These are phyloP conservation scores for Pyrenophora teres DNA, from an alignment of 2,329 filamentous ascomycete genomes.

Conservation along the genomic window DNA sequence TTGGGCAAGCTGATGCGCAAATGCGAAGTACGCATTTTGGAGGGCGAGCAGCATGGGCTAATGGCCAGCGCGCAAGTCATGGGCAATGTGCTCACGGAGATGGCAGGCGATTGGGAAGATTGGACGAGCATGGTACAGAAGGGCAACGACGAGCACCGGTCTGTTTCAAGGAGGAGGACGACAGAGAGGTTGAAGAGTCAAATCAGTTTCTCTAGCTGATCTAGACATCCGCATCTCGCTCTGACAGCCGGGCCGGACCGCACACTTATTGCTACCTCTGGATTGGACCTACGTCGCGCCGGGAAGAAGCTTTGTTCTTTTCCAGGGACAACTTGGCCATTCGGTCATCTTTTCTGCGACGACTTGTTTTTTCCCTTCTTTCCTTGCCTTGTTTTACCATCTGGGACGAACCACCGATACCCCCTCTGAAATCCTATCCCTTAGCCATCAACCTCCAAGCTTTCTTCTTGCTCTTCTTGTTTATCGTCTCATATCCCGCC, in stretches of 20 bases:
- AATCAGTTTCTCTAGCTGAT: slow-evolving; percentile 12
- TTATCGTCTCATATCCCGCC: background rate
- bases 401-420: slow-evolving; percentile 4
- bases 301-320: no score
- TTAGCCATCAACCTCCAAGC: background rate
- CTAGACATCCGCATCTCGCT: background rate
- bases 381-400: background rate
- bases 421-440: background rate
- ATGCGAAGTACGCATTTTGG: slow-evolving; percentile 87
- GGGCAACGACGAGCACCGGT: slow-evolving; percentile 10
- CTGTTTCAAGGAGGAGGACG: slow-evolving; percentile 20
- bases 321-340: no score
- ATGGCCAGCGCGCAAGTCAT: slow-evolving; percentile 96
- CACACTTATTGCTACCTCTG: no score
- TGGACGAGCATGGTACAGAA: slow-evolving; percentile 41
- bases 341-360: no score
- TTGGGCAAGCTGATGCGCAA: slow-evolving; percentile 90
- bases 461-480: background rate
- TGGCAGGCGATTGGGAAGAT: slow-evolving; percentile 80
- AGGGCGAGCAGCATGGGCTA: slow-evolving; percentile 89
- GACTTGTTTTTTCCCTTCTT: background rate
- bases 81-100: slow-evolving; percentile 92
- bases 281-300: no score
- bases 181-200: slow-evolving; percentile 23
- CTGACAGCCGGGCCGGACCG: no score